phyloP scores from a whole-genome alignment of 2,329 filamentous ascomycete genomes.

The Penicillium sp. region DNA sequence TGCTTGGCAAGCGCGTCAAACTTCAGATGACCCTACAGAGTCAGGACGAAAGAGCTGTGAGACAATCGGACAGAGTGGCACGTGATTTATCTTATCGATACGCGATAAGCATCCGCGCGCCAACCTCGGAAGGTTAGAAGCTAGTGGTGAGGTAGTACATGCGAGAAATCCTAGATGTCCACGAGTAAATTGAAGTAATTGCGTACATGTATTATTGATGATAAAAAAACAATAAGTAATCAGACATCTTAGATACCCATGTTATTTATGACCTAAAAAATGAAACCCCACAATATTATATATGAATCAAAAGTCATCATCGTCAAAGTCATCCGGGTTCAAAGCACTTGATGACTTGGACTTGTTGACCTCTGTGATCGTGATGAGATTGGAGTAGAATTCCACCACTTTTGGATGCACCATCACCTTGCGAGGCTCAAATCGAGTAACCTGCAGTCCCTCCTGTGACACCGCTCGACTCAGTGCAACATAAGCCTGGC shows the following conservation, averaged over 20 bases:
- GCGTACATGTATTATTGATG: neutral
- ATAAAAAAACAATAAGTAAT: neutral
- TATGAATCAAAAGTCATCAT: slow-evolving; percentile 49
- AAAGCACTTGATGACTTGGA: slow-evolving; percentile 22
- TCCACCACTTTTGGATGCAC: slow-evolving; percentile 81
- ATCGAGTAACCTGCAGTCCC: slow-evolving; percentile 82
- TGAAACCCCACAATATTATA: slow-evolving; percentile 23
- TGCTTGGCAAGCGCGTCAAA: neutral
- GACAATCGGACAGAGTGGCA: slow-evolving; percentile 20
- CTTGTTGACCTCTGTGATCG: slow-evolving; percentile 58
- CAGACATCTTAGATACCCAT: neutral
- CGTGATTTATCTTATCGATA: slow-evolving; percentile 30
- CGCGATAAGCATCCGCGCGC: neutral
- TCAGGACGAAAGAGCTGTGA: slow-evolving; percentile 20
- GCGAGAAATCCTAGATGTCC: neutral
- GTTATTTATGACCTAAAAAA: neutral
- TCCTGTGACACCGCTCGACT: slow-evolving; percentile 86
- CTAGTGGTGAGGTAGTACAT: too few relatives aligned
- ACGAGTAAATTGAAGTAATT: neutral
- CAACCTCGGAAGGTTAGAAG: too few relatives aligned
- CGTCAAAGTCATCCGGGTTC: slow-evolving; percentile 33
- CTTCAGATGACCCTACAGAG: slow-evolving; percentile 3
- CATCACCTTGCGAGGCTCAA: slow-evolving; percentile 89
- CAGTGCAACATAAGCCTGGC: slow-evolving; percentile 94
- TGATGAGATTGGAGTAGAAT: slow-evolving; percentile 82